A percentile compares a stretch with the other conserved stretches of the same genome.
Conservation (phyloP, 768 basidiomycete species). For the Tulasnella sp. region DNA sequence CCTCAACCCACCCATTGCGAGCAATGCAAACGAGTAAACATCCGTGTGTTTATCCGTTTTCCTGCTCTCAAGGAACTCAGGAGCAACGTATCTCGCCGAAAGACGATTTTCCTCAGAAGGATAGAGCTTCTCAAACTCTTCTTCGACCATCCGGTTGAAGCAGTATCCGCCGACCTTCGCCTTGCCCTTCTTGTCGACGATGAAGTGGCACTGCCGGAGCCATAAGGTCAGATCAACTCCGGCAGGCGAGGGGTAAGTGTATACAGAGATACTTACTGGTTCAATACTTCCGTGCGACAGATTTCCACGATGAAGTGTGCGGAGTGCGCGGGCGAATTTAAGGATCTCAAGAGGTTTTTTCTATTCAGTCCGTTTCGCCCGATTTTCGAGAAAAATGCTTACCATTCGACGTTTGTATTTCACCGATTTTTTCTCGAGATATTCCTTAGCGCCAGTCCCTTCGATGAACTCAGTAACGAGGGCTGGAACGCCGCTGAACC, state of each 20-base stretch:
- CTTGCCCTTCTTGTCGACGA: not conserved
- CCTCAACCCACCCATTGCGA: not conserved
- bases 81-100: not conserved
- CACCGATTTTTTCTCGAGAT: not conserved
- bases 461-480: not conserved
- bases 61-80: not conserved
- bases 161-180: not conserved
- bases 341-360: not conserved
- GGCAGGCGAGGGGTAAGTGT: not conserved
- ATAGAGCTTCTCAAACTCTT: not conserved
- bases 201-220: not conserved
- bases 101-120: not conserved
- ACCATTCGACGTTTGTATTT: not conserved
- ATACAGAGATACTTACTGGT: not conserved
- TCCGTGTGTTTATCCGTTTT: not conserved
- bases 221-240: not conserved
- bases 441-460: not conserved
- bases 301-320: not conserved
- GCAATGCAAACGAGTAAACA: not conserved
- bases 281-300: not conserved
- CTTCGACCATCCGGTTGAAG: not conserved
- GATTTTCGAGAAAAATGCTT: too few species aligned
- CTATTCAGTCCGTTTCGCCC: too few species aligned
- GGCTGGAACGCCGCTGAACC: not conserved
- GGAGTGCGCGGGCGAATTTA: not conserved